These are phyloP conservation scores for Rhodotorula glutinis DNA, from an alignment of 1,284 basidiomycete species.

Conservation along the genomic window DNA sequence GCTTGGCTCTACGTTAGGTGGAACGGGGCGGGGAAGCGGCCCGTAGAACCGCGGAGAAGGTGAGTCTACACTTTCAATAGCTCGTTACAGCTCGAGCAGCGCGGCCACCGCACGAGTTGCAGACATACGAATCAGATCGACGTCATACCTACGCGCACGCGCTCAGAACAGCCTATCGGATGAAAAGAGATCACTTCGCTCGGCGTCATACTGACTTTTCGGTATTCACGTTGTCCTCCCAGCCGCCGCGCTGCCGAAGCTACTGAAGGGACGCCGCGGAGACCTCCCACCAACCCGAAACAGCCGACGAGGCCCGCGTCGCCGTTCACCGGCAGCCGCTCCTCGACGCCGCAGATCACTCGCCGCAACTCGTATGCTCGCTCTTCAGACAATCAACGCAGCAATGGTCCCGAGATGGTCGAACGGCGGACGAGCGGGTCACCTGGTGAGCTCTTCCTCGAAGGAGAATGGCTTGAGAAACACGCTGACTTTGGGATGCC, in stretches of 20 bases:
- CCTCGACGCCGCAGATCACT: constrained; percentile 2
- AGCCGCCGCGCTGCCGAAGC: background rate
- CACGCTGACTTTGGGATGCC: background rate
- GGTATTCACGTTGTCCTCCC: background rate
- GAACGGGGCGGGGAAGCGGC: too few species aligned
- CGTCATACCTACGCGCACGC: too few species aligned
- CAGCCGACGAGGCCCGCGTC: background rate
- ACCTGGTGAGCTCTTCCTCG: too few species aligned
- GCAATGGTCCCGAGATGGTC: background rate
- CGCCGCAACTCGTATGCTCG: constrained; percentile 2
- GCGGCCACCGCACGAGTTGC: too few species aligned
- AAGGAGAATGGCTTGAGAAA: too few species aligned
- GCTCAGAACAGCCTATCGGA: too few species aligned
- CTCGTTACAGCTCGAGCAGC: too few species aligned
- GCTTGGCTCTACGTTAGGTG: background rate
- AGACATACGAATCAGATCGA: too few species aligned
- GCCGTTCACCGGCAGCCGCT: background rate
- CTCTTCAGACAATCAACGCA: background rate
- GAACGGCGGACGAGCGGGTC: background rate
- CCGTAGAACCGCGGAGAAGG: background rate
- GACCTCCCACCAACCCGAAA: background rate
- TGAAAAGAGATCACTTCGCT: too few species aligned
- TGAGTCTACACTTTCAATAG: background rate
- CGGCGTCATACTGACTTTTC: background rate
- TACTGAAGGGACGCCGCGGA: background rate